A percentile compares a stretch with the other conserved stretches of the same genome.
These are phyloP conservation scores for Melianthus villosus DNA, from an alignment of 441 rosid genomes.

Conservation along the genomic window DNA sequence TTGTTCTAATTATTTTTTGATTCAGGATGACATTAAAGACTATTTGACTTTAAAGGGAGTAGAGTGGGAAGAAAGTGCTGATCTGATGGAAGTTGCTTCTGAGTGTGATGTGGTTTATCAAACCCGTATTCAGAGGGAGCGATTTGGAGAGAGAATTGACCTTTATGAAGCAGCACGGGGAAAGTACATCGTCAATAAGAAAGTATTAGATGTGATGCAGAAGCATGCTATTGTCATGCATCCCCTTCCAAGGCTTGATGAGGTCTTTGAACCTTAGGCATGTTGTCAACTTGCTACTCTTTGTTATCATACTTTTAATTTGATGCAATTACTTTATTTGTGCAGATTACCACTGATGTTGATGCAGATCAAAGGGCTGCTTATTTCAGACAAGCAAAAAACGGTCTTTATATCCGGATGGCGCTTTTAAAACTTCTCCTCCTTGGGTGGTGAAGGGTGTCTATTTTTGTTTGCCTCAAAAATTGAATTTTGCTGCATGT, in stretches of 20 bases:
- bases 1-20: background rate
- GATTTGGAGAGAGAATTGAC: slow-evolving; percentile 72
- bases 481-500: too few species aligned
- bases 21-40: slow-evolving; percentile 81
- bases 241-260: slow-evolving; percentile 89
- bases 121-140: slow-evolving; percentile 78
- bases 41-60: slow-evolving; percentile 58
- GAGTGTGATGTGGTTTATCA: slow-evolving; percentile 77
- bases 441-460: slow-evolving; percentile 38
- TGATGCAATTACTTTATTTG: background rate
- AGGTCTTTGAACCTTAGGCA: slow-evolving; percentile 5
- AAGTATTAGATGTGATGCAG: slow-evolving; percentile 60
- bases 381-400: slow-evolving; percentile 92
- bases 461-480: too few species aligned
- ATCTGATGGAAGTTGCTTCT: slow-evolving; percentile 72
- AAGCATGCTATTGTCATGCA: slow-evolving; percentile 83
- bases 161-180: slow-evolving; percentile 89
- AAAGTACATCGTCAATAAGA: slow-evolving; percentile 56
- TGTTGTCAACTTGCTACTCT: background rate
- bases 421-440: slow-evolving; percentile 77
- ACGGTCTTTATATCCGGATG: slow-evolving; percentile 84
- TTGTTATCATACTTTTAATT: background rate
- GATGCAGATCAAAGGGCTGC: slow-evolving; percentile 88
- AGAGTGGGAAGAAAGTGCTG: slow-evolving; percentile 76
- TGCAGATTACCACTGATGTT: slow-evolving; percentile 81